Conservation (phyloP, 257 asterid genomes). For the Lycium barbarum region DNA sequence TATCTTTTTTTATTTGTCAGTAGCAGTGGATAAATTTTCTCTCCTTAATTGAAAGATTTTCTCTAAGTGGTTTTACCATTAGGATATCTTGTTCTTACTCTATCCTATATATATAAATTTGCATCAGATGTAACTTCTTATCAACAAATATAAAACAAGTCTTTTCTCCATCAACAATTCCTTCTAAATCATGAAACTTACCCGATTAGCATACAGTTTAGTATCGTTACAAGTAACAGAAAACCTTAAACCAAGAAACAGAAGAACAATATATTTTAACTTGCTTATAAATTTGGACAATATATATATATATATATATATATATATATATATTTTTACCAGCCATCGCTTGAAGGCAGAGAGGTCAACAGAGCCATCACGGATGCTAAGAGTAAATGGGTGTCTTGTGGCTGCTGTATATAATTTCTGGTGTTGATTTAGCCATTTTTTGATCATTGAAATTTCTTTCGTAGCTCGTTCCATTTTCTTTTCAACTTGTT, state of each 20-base stretch:
- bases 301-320: too few species aligned
- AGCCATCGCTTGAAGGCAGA: conserved; percentile 86
- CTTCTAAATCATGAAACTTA: not conserved
- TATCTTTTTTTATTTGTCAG: not conserved
- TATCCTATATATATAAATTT: too few species aligned
- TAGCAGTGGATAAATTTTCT: not conserved
- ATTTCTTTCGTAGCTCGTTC: not conserved
- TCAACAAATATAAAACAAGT: not conserved
- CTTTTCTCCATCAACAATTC: not conserved
- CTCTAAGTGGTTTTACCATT: not conserved
- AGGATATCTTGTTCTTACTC: not conserved
- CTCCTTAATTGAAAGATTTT: not conserved
- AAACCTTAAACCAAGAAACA: not conserved
- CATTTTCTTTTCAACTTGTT: not conserved
- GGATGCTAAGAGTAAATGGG: conserved; percentile 73
- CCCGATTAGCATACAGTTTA: not conserved
- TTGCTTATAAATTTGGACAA: not conserved
- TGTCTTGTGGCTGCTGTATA: conserved; percentile 74
- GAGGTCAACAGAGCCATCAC: conserved; percentile 72
- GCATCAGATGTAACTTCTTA: not conserved
- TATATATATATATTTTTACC: too few species aligned
- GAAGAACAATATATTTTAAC: too few species aligned
- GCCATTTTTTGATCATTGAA: conserved; percentile 54
- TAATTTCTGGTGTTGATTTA: conserved; percentile 53
- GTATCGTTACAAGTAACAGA: not conserved